Conservation (phyloP, 1,284 basidiomycete genomes). For the Exobasidium rhododendri region DNA sequence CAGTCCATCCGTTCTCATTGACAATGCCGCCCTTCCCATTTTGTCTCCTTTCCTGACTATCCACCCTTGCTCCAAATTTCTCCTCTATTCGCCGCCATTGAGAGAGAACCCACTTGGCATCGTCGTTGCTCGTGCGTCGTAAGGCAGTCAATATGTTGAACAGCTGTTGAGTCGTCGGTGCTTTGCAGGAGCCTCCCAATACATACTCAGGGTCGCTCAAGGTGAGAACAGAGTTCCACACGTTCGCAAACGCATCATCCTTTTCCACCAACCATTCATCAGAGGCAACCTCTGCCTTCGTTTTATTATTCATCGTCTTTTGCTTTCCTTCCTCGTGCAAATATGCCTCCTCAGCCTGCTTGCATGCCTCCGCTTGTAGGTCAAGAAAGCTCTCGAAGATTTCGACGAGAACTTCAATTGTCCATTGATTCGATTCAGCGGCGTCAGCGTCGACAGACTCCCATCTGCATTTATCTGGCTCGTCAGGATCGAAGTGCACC, state of each 20-base stretch:
- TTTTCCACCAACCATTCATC: neutral
- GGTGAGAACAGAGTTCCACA: neutral
- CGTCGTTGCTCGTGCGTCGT: neutral
- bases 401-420: neutral
- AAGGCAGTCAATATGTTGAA: neutral
- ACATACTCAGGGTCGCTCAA: neutral
- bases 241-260: neutral
- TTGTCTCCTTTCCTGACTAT: neutral
- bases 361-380: neutral
- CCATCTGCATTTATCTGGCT: neutral
- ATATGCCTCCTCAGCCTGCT: neutral
- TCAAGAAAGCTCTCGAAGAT: neutral
- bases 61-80: neutral
- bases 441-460: neutral
- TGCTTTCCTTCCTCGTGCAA: neutral
- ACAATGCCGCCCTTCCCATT: neutral
- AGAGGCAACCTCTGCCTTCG: neutral
- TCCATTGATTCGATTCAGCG: neutral
- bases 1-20: slow-evolving; percentile 6
- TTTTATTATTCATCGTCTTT: neutral
- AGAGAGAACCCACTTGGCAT: neutral
- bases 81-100: neutral
- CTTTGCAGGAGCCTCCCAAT: neutral
- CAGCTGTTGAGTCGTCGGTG: neutral
- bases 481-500: neutral